Conservation (phyloP, 805 yeast species). For the Lachancea kluyveri region DNA sequence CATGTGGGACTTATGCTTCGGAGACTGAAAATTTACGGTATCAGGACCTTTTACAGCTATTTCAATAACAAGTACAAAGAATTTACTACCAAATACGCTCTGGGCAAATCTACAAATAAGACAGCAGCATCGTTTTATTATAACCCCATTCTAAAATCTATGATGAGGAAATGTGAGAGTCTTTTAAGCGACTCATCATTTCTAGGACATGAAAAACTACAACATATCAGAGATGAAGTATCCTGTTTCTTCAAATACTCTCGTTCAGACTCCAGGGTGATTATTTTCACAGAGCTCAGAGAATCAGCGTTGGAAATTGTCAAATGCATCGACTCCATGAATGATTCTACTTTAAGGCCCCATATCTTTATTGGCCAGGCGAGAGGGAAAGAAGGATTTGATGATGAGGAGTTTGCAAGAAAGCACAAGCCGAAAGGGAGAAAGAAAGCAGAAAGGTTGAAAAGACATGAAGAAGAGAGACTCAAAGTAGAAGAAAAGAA, state of each 20-base stretch:
- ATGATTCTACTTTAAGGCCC: slow-evolving; percentile 43
- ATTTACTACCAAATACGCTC: slow-evolving; percentile 50
- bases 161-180: slow-evolving; percentile 41
- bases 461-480: slow-evolving; percentile 29
- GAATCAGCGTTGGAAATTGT: slow-evolving; percentile 88
- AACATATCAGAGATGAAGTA: slow-evolving; percentile 51
- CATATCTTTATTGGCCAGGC: slow-evolving; percentile 94
- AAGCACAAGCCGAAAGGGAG: slow-evolving; percentile 41
- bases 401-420: slow-evolving; percentile 43
- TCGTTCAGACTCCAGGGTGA: slow-evolving; percentile 58
- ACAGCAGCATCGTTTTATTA: slow-evolving; percentile 56
- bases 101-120: slow-evolving; percentile 59
- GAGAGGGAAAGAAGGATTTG: slow-evolving; percentile 62
- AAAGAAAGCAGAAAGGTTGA: slow-evolving; percentile 32
- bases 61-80: slow-evolving; percentile 53
- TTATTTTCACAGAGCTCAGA: slow-evolving; percentile 82
- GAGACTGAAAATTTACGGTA: slow-evolving; percentile 74
- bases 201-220: slow-evolving; percentile 70
- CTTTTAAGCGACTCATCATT: slow-evolving; percentile 33
- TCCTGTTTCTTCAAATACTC: slow-evolving; percentile 44
- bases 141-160: slow-evolving; percentile 39
- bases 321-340: slow-evolving; percentile 44
- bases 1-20: slow-evolving; percentile 67
- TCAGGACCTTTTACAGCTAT: slow-evolving; percentile 66
- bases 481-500: slow-evolving; percentile 28